These are phyloP conservation scores for Euphorbia peplus DNA, from an alignment of 345 rosid species.

Conservation along the genomic window DNA sequence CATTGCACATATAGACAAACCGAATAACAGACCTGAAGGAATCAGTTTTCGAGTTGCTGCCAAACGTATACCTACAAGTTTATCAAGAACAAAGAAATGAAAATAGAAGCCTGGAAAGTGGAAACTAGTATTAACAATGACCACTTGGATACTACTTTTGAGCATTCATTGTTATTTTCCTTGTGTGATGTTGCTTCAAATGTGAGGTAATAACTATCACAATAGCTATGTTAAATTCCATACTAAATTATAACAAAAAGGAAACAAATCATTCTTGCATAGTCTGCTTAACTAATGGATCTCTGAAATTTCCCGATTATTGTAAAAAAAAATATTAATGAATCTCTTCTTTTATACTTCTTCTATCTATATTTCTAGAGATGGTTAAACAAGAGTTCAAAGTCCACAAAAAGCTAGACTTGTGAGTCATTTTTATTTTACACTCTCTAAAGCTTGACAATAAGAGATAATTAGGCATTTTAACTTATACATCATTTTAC, in stretches of 20 bases:
- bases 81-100: constrained; percentile 6
- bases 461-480: neutral
- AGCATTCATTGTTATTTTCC: neutral
- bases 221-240: neutral
- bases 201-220: neutral
- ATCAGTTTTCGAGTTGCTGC: constrained; percentile 57
- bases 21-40: constrained; percentile 69
- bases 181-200: neutral
- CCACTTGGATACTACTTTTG: neutral
- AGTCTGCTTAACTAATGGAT: neutral
- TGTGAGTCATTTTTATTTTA: neutral
- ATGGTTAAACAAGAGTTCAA: neutral
- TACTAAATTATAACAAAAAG: neutral
- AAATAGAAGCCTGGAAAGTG: neutral
- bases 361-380: neutral
- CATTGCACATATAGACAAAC: constrained; percentile 53
- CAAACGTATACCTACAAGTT: constrained; percentile 60
- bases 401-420: neutral
- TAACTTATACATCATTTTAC: neutral
- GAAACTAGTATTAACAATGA: neutral
- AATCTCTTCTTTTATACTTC: neutral
- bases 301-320: neutral
- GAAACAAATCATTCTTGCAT: neutral
- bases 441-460: neutral
- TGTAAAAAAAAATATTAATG: neutral